Conservation (phyloP, 352 stramenopile species). For the Phytophthora pseudosyringae region DNA sequence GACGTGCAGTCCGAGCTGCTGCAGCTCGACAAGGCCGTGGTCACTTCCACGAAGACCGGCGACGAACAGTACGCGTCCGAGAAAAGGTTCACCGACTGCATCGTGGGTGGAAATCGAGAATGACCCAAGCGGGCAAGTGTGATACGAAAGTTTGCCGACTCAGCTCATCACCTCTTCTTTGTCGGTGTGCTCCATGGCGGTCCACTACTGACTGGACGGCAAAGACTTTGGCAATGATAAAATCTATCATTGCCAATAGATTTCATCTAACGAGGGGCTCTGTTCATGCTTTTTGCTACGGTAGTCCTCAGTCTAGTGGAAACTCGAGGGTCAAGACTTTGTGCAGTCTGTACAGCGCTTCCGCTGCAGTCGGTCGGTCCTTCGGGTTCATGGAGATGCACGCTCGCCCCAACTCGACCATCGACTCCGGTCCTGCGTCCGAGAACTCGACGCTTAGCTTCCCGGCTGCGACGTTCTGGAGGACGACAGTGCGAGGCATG, state of each 20-base stretch:
- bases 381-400: conserved; percentile 37
- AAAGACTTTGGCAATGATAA: no score
- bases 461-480: conserved; percentile 45
- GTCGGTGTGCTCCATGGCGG: neutral
- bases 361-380: conserved; percentile 32
- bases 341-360: conserved; percentile 39
- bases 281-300: neutral
- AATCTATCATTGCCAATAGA: no score
- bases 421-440: conserved; percentile 1
- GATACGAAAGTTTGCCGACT: conserved; percentile 3
- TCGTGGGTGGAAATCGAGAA: conserved; percentile 5
- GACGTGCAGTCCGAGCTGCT: conserved; percentile 22
- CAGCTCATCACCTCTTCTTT: neutral
- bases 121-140: conserved; percentile 10
- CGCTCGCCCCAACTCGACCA: conserved; percentile 21
- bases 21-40: conserved; percentile 12
- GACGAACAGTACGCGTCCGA: conserved; percentile 22
- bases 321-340: conserved; percentile 19
- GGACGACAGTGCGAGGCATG: conserved; percentile 33
- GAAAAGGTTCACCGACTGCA: conserved; percentile 30
- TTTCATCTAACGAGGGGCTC: neutral
- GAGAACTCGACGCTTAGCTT: conserved; percentile 40
- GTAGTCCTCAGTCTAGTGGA: neutral
- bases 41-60: conserved; percentile 6
- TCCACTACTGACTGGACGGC: no score